Evolutionary conservation across 2,329 filamentous ascomycete species (phyloP).

Genomic region (Coniochaeta sp.): DNA sequence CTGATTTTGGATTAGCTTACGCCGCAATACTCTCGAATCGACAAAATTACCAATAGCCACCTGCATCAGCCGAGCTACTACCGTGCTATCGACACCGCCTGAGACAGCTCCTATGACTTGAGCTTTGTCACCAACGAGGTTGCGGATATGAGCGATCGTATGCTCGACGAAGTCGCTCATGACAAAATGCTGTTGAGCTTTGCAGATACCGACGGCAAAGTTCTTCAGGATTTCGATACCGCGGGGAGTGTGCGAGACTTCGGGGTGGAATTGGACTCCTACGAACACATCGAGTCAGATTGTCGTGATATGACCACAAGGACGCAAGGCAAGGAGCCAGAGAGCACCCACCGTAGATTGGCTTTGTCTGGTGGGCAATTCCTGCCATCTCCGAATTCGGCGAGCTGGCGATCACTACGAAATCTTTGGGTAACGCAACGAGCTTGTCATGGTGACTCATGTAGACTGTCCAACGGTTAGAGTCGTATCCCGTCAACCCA

Average conservation of each 20-base stretch:
- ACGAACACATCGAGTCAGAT: slow-evolving; percentile 6
- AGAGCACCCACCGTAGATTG: slow-evolving; percentile 51
- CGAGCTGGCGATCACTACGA: slow-evolving; percentile 67
- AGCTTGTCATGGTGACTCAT: slow-evolving; percentile 94
- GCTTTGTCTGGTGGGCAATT: slow-evolving; percentile 63
- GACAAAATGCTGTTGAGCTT: slow-evolving; percentile 68
- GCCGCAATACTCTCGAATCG: too few relatives aligned
- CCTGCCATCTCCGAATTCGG: slow-evolving; percentile 71
- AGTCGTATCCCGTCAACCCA: too few relatives aligned
- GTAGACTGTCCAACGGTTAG: slow-evolving; percentile 1
- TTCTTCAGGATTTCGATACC: slow-evolving; percentile 70
- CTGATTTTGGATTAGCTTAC: too few relatives aligned
- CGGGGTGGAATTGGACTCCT: slow-evolving; percentile 83
- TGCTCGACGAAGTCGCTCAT: slow-evolving; percentile 79
- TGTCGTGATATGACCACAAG: too few relatives aligned
- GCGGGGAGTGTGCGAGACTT: slow-evolving; percentile 63
- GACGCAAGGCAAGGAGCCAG: background rate
- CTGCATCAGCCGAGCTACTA: slow-evolving; percentile 66
- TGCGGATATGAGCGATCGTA: slow-evolving; percentile 73
- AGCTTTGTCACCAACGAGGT: slow-evolving; percentile 70
- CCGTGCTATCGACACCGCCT: slow-evolving; percentile 85
- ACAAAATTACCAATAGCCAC: slow-evolving; percentile 31
- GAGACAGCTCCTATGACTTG: slow-evolving; percentile 56
- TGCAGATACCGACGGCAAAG: slow-evolving; percentile 78
- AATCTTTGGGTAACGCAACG: slow-evolving; percentile 61